Evolutionary conservation across 192 early-diverging fungal species (phyloP), one percentile per base, ranked within the genome.

Genomic region (Kappamyces sp.): DNA sequence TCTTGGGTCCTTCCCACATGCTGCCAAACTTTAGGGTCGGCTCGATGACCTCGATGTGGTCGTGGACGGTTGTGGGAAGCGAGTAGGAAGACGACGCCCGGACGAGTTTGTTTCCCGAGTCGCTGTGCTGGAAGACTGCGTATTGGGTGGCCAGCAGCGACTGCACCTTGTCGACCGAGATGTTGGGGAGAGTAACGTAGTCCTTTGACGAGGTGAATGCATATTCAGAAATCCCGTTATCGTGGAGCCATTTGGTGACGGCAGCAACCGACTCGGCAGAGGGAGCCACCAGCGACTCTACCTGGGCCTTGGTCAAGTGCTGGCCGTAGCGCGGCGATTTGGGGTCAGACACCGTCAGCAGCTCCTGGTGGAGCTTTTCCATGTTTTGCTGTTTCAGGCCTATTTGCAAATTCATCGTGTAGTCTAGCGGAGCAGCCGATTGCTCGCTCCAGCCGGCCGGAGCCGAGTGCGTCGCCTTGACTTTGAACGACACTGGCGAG

Each of bases 331-430:
- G 22, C 45, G 54, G 54, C 12, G 15, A 34, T 4, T 35, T 5
- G 15, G 54, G 54, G 45, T 55, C 54, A 15, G 37, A 40, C 4
- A 55, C 54, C 45, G 40, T 22, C 12, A 43, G 45, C 54, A 55
- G 31, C 15, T 35, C 22, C 4, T 8, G 4, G 3, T 43, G 31
- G 22, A 55, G 37, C 4, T 38, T 15, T 43, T 55, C 54, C 22
- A 55, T 22, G 37, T 55, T 55, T 55, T 55, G n/a, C 31, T 55
- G 54, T 30, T 55, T 55, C 15, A 55, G 36, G 38, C 54, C 54
- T 43, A 55, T 55, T 40, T 55, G 54, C 37, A 55, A 55, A 5
- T 55, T 15, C 22, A 55, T 8, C 45, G 36, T 55, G 45, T 22
- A 15, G 34, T 22, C 32, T 34, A 34, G 5, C 0, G 54, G 54